Evolutionary conservation across 805 yeast genomes (phyloP), one percentile per base, ranked within the genome.

Genomic region (Clavispora asparagi): DNA sequence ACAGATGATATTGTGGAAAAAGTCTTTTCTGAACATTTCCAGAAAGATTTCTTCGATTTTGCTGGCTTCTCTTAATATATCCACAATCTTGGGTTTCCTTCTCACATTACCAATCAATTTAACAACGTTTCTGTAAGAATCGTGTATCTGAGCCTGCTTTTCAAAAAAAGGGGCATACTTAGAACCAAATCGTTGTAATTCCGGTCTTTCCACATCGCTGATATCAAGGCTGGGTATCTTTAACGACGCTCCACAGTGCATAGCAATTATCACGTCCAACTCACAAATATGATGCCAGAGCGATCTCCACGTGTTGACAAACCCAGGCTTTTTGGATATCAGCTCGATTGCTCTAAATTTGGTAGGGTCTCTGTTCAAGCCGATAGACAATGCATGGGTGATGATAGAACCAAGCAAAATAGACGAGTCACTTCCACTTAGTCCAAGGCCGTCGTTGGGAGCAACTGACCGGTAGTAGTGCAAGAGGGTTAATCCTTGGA

Each of bases 401-500:
- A 68, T 57, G 7, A 65, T 63, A 2, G 64, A 59, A 0, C 74
- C 73, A 41, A 71, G 62, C 19, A 70, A 56, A 13, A 68, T 59
- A 41, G 67, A 70, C 3, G 70, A 64, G 49, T 72, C 76, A 0
- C 67, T 60, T 7, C 72, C 69, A 19, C 72, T 65, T 26, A 70
- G 51, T 0, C 77, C 76, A 47, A 63, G 71, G 45, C 70, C 62
- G 51, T 73, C 76, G 44, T 68, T 67, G 1, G 77, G 77, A 11
- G 67, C 62, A 12, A 71, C 67, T 33, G 57, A 60, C 16, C 70
- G 47, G 50, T 70, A 71, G 44, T 63, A 68, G 44, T 64, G 59
- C 11, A 65, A 46, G 17, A 70, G 57, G 10, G 64, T 52, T 44
- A 70, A 57, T 4, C 63, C 46, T 48, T 72, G 77, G 2, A 73